These are phyloP conservation scores for Protomyces pachydermus DNA, from an alignment of 1,139 yeast genomes.

Conservation along the genomic window DNA sequence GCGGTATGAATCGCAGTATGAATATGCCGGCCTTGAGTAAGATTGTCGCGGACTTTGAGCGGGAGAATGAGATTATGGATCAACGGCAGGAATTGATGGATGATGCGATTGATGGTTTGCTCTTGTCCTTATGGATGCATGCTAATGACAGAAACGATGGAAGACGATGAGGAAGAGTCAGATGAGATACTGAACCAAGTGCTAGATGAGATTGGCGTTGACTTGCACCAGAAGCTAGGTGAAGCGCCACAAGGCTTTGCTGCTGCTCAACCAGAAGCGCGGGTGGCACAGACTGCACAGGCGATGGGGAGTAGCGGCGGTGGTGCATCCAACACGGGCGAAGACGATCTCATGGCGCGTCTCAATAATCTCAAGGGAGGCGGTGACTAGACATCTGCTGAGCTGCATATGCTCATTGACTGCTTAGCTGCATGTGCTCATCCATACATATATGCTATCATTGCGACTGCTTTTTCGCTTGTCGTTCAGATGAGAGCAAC, in stretches of 20 bases:
- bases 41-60: slow-evolving; percentile 92
- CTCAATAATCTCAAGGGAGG: slow-evolving; percentile 22
- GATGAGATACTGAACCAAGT: slow-evolving; percentile 91
- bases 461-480: not conserved
- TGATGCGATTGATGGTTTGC: slow-evolving; percentile 80
- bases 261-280: slow-evolving; percentile 12
- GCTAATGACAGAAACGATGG: slow-evolving; percentile 40
- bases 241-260: slow-evolving; percentile 25
- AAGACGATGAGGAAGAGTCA: slow-evolving; percentile 57
- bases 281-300: slow-evolving; percentile 22
- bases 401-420: no score
- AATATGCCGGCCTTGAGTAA: slow-evolving; percentile 82
- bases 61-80: slow-evolving; percentile 93
- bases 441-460: no score
- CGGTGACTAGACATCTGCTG: not conserved
- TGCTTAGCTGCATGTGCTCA: no score
- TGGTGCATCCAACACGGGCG: slow-evolving; percentile 1
- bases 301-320: slow-evolving; percentile 16
- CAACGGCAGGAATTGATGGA: slow-evolving; percentile 99
- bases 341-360: slow-evolving; percentile 25
- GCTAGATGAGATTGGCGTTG: slow-evolving; percentile 92
- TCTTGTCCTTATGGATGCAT: slow-evolving; percentile 58
- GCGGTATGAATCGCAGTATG: slow-evolving; percentile 84
- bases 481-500: not conserved
- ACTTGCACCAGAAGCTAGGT: slow-evolving; percentile 51